These are phyloP conservation scores for Hydnomerulius pinastri DNA, from an alignment of 768 basidiomycete genomes.

Conservation along the genomic window DNA sequence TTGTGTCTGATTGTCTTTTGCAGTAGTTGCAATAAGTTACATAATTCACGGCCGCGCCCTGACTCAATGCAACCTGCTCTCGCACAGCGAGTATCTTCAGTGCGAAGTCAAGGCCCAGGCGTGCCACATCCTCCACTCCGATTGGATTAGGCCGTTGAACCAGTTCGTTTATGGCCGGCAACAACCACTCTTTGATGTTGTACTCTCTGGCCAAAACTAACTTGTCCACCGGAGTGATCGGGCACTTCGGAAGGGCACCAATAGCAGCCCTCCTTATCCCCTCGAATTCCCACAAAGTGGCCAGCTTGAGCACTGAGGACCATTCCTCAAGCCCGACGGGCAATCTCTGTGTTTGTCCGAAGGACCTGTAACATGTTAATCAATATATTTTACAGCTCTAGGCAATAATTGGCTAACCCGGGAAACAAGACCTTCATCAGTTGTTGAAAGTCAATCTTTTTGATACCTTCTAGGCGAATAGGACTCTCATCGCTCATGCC, in stretches of 20 bases:
- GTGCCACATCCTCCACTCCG: slow-evolving; percentile 1
- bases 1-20: too few relatives aligned
- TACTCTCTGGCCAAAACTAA: slow-evolving; percentile 29
- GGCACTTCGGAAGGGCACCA: slow-evolving; percentile 12
- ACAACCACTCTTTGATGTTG: slow-evolving; percentile 32
- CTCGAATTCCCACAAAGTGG: slow-evolving; percentile 38
- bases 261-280: slow-evolving; percentile 31
- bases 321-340: slow-evolving; percentile 27
- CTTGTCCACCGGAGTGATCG: slow-evolving; percentile 21
- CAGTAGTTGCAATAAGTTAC: too few relatives aligned
- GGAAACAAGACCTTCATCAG: slow-evolving; percentile 16
- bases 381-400: too few relatives aligned
- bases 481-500: slow-evolving; percentile 15
- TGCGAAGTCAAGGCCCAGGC: slow-evolving; percentile 5
- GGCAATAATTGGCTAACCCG: too few relatives aligned
- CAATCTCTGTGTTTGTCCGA: background rate
- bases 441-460: slow-evolving; percentile 11
- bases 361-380: background rate
- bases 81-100: slow-evolving; percentile 5
- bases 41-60: too few relatives aligned
- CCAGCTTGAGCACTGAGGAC: slow-evolving; percentile 37
- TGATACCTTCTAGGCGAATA: slow-evolving; percentile 15
- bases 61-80: slow-evolving; percentile 12
- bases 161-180: slow-evolving; percentile 27
- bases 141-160: slow-evolving; percentile 16